phyloP scores from a whole-genome alignment of 2,329 filamentous ascomycete species.

The Apiospora rasikravindrae region DNA sequence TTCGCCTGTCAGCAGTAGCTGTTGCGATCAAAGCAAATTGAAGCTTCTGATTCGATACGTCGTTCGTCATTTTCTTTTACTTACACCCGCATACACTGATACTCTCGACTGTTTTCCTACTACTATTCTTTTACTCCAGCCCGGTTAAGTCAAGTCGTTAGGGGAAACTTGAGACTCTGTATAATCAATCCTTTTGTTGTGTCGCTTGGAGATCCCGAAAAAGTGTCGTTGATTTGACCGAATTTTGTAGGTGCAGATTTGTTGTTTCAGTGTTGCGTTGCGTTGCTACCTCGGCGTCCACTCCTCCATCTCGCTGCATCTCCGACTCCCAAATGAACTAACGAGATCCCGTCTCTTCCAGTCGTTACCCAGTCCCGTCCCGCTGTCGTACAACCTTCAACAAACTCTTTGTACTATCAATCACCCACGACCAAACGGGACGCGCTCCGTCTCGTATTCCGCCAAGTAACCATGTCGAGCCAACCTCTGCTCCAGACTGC shows the following conservation, averaged over 20 bases:
- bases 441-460: slow-evolving; percentile 21
- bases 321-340: not conserved
- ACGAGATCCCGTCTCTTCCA: not conserved
- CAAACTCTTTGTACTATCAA: not conserved
- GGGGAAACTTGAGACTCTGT: not conserved
- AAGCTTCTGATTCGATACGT: slow-evolving; percentile 17
- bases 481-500: slow-evolving; percentile 95
- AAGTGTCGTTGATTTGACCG: not conserved
- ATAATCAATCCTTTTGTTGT: not conserved
- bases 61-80: not conserved
- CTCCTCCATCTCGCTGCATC: not conserved
- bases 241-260: not conserved
- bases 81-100: not conserved
- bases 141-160: not conserved
- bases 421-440: not conserved
- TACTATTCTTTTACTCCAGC: not conserved
- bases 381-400: slow-evolving; percentile 11
- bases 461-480: slow-evolving; percentile 74
- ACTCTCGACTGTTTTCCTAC: not conserved
- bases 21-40: slow-evolving; percentile 16
- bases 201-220: not conserved
- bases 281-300: not conserved
- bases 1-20: not conserved
- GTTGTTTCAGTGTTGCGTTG: not conserved
- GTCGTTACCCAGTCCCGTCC: not conserved